phyloP scores from a whole-genome alignment of 108 stramenopile species.

The Nannochloropsis oceanica region DNA sequence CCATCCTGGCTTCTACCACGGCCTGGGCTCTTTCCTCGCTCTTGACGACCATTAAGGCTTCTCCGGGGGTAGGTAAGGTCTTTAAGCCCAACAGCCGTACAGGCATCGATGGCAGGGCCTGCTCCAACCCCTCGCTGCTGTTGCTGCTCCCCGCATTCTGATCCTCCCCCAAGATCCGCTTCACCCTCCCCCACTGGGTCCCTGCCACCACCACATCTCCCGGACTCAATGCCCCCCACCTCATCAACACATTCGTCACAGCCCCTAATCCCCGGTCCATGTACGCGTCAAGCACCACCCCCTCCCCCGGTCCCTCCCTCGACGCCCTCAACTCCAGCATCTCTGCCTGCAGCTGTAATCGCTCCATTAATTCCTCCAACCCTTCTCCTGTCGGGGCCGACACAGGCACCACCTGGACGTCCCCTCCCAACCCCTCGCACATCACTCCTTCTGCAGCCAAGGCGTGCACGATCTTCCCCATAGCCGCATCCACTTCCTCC shows the following conservation, averaged over 20 bases:
- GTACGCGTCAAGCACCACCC: conserved; percentile 79
- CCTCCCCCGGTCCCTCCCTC: conserved; percentile 60
- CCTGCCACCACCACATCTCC: conserved; percentile 90
- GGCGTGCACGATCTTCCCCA: neutral
- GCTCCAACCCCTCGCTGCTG: conserved; percentile 36
- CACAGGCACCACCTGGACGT: conserved; percentile 65
- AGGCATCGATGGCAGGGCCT: conserved; percentile 63
- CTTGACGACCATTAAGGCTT: conserved; percentile 7
- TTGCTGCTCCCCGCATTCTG: neutral
- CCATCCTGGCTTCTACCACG: neutral
- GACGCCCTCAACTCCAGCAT: conserved; percentile 81
- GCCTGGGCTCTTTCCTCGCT: conserved; percentile 4
- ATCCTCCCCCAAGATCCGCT: conserved; percentile 31
- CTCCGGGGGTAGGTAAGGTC: conserved; percentile 9
- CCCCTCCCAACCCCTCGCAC: conserved; percentile 63
- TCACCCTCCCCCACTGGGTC: conserved; percentile 59
- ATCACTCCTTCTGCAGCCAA: neutral
- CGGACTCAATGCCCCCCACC: conserved; percentile 76
- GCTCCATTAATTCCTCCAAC: conserved; percentile 76
- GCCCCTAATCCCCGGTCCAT: conserved; percentile 78
- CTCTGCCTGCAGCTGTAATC: conserved; percentile 62
- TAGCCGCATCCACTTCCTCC: neutral
- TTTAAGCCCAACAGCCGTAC: conserved; percentile 35
- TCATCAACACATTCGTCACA: conserved; percentile 80
- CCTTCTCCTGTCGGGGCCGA: conserved; percentile 66